These are phyloP conservation scores for Backusella psychrophila DNA, from an alignment of 192 early-diverging fungal species.

Conservation along the genomic window DNA sequence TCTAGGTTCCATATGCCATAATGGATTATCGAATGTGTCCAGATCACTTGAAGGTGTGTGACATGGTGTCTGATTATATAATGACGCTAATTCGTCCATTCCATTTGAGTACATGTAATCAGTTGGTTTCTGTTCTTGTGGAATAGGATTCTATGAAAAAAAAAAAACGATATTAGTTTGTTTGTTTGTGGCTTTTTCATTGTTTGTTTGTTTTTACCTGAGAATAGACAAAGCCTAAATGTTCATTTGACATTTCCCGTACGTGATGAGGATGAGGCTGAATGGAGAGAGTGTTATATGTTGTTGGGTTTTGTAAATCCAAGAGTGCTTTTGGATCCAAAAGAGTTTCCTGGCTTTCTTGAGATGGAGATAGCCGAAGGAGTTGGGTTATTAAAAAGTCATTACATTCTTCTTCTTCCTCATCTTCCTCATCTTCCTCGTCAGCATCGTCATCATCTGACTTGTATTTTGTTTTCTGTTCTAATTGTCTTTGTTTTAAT, in stretches of 20 bases:
- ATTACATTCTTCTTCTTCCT: background rate
- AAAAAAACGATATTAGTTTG: background rate
- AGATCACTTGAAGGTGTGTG: background rate
- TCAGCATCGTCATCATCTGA: background rate
- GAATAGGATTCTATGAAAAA: background rate
- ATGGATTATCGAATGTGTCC: background rate
- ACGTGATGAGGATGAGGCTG: background rate
- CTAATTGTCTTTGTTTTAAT: background rate
- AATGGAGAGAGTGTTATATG: too few species aligned
- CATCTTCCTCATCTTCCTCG: background rate
- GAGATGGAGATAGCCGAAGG: background rate
- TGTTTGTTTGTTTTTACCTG: slow-evolving; percentile 1
- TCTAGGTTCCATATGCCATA: background rate
- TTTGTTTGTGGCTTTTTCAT: background rate
- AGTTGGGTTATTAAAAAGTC: background rate
- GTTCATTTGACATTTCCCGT: background rate
- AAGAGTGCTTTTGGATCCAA: background rate
- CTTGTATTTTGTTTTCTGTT: background rate
- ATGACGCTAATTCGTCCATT: background rate
- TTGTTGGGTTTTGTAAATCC: background rate
- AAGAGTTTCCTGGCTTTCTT: background rate
- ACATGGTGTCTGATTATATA: background rate
- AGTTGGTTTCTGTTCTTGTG: background rate
- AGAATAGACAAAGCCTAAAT: background rate
- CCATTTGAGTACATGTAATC: background rate